These are phyloP conservation scores for Exophiala spinifera DNA, from an alignment of 2,329 filamentous ascomycete genomes.

Conservation along the genomic window DNA sequence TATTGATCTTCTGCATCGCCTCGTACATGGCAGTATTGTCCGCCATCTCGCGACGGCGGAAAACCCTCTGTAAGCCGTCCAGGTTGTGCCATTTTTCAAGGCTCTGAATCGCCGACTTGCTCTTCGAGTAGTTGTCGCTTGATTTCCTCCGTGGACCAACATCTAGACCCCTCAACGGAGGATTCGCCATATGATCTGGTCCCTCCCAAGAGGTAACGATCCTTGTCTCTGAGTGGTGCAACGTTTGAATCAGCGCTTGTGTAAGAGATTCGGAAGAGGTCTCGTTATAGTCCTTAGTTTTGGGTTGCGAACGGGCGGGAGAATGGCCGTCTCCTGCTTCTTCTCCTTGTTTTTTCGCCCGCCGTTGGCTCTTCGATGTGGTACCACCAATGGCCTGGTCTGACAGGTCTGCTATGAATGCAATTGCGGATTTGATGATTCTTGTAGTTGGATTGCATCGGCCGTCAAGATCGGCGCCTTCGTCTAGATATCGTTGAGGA, in stretches of 20 bases:
- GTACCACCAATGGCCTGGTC: too few relatives aligned
- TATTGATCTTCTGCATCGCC: not conserved
- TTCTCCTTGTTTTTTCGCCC: too few relatives aligned
- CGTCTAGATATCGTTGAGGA: not conserved
- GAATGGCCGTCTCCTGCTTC: not conserved
- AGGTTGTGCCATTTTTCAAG: not conserved
- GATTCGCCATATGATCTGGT: not conserved
- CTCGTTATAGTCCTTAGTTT: not conserved
- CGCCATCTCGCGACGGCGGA: not conserved
- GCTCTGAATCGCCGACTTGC: not conserved
- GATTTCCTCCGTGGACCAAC: not conserved
- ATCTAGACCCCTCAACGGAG: not conserved
- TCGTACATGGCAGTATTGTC: not conserved
- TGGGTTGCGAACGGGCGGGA: not conserved
- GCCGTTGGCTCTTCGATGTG: too few relatives aligned
- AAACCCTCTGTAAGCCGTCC: not conserved
- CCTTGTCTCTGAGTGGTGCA: not conserved
- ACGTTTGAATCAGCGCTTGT: not conserved
- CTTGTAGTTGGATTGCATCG: not conserved
- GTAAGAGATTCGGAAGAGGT: not conserved
- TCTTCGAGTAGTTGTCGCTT: not conserved
- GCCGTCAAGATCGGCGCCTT: not conserved
- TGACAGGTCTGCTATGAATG: not conserved
- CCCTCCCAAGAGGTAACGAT: not conserved
- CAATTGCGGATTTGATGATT: not conserved